These are phyloP conservation scores for Didymella glomerata DNA, from an alignment of 2,329 filamentous ascomycete species.

Conservation along the genomic window DNA sequence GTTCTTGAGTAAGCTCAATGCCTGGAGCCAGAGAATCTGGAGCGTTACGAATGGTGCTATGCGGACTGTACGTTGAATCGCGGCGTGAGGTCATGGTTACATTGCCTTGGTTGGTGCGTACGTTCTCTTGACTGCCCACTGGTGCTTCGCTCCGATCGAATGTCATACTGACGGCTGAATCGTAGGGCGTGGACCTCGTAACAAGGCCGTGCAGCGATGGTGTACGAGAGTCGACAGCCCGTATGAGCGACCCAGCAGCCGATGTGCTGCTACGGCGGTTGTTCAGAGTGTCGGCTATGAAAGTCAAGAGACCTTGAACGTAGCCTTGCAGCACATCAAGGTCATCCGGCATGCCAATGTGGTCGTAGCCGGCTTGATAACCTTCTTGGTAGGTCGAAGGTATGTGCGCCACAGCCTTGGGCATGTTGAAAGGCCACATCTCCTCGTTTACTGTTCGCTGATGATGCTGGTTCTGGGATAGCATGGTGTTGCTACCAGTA, in stretches of 20 bases:
- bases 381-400: slow-evolving; percentile 51
- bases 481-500: slow-evolving; percentile 24
- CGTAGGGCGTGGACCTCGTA: slow-evolving; percentile 36
- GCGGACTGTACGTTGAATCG: slow-evolving; percentile 28
- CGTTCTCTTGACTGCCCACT: slow-evolving; percentile 38
- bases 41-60: slow-evolving; percentile 21
- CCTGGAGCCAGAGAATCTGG: slow-evolving; percentile 22
- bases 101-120: slow-evolving; percentile 27
- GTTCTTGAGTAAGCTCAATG: slow-evolving; percentile 27
- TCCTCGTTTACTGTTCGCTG: slow-evolving; percentile 33
- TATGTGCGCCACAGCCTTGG: slow-evolving; percentile 32
- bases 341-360: slow-evolving; percentile 44
- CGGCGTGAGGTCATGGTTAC: slow-evolving; percentile 20
- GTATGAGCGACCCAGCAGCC: slow-evolving; percentile 20
- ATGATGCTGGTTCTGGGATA: slow-evolving; percentile 23
- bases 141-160: slow-evolving; percentile 30
- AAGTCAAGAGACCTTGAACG: slow-evolving; percentile 43
- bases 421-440: slow-evolving; percentile 33
- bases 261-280: slow-evolving; percentile 25
- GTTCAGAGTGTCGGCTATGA: slow-evolving; percentile 41
- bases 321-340: slow-evolving; percentile 47
- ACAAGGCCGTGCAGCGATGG: slow-evolving; percentile 41
- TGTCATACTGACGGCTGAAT: slow-evolving; percentile 42
- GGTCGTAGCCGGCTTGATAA: slow-evolving; percentile 50
- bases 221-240: slow-evolving; percentile 25